A percentile compares a stretch with the other conserved stretches of the same genome.
Evolutionary conservation across 2,329 filamentous ascomycete species (phyloP).

Genomic region (Fusarium scirpi): DNA sequence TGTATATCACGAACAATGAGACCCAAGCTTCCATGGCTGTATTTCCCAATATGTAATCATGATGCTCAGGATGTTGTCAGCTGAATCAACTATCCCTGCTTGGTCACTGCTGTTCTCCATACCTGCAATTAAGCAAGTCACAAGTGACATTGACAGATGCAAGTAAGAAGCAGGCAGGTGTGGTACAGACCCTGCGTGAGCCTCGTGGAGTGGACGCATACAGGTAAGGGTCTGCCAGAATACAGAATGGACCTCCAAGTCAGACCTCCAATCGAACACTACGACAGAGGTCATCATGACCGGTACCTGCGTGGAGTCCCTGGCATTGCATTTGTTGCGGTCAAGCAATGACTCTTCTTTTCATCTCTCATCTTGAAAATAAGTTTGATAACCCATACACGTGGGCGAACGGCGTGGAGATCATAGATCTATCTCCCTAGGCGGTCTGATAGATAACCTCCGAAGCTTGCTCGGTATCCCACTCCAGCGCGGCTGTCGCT

Average conservation of each 20-base stretch:
- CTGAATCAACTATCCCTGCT: slow-evolving; percentile 39
- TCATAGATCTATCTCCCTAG: slow-evolving; percentile 11
- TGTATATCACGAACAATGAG: slow-evolving; percentile 32
- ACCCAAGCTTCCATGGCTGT: slow-evolving; percentile 25
- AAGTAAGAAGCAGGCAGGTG: slow-evolving; percentile 36
- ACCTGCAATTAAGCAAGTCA: slow-evolving; percentile 28
- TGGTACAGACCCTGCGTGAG: slow-evolving; percentile 43
- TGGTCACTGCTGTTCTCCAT: slow-evolving; percentile 24
- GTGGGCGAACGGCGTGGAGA: slow-evolving; percentile 15
- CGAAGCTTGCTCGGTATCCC: slow-evolving; percentile 27
- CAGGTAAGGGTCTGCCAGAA: slow-evolving; percentile 25
- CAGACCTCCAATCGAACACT: slow-evolving; percentile 23
- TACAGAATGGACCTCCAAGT: slow-evolving; percentile 27
- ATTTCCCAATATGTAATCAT: slow-evolving; percentile 21
- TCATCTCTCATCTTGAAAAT: slow-evolving; percentile 2
- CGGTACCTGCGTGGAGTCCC: slow-evolving; percentile 47
- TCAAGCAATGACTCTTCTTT: slow-evolving; percentile 13
- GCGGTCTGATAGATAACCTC: slow-evolving; percentile 24
- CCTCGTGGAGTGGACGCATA: slow-evolving; percentile 41
- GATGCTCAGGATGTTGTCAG: slow-evolving; percentile 28
- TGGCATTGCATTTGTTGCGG: slow-evolving; percentile 38
- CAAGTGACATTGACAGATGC: slow-evolving; percentile 37
- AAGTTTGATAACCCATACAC: slow-evolving; percentile 1
- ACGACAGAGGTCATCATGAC: slow-evolving; percentile 11
- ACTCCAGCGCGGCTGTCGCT: slow-evolving; percentile 37